Evolutionary conservation across 2,329 filamentous ascomycete species (phyloP).

Genomic region (Periconia macrospinosa): DNA sequence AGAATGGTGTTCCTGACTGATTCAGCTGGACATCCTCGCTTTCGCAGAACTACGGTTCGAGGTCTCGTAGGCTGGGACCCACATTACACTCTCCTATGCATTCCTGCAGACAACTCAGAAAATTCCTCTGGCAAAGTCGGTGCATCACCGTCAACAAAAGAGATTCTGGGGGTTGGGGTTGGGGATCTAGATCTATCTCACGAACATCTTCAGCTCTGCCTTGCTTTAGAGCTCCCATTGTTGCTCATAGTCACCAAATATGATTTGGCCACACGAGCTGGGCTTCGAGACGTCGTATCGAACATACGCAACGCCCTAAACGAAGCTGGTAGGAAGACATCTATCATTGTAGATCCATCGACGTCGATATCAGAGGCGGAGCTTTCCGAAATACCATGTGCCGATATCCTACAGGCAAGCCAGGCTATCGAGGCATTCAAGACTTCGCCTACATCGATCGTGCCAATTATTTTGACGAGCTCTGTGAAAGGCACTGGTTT

Average conservation of each 20-base stretch:
- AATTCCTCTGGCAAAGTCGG: slow-evolving; percentile 44
- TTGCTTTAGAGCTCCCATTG: slow-evolving; percentile 77
- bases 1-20: slow-evolving; percentile 88
- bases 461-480: slow-evolving; percentile 88
- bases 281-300: slow-evolving; percentile 66
- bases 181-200: slow-evolving; percentile 71
- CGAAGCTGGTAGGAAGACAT: slow-evolving; percentile 70
- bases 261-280: slow-evolving; percentile 76
- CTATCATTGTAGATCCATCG: slow-evolving; percentile 58
- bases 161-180: slow-evolving; percentile 54
- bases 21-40: slow-evolving; percentile 87
- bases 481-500: slow-evolving; percentile 84
- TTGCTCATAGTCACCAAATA: slow-evolving; percentile 87
- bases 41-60: slow-evolving; percentile 83
- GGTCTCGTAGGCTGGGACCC: slow-evolving; percentile 95
- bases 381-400: slow-evolving; percentile 58
- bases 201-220: slow-evolving; percentile 81
- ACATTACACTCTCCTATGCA: slow-evolving; percentile 88
- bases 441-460: slow-evolving; percentile 52
- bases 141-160: slow-evolving; percentile 55
- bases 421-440: slow-evolving; percentile 57
- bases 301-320: slow-evolving; percentile 80
- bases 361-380: slow-evolving; percentile 36
- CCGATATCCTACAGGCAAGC: slow-evolving; percentile 60
- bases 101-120: slow-evolving; percentile 75